phyloP scores from a whole-genome alignment of 495 filamentous ascomycete species.

The Physcia stellaris region DNA sequence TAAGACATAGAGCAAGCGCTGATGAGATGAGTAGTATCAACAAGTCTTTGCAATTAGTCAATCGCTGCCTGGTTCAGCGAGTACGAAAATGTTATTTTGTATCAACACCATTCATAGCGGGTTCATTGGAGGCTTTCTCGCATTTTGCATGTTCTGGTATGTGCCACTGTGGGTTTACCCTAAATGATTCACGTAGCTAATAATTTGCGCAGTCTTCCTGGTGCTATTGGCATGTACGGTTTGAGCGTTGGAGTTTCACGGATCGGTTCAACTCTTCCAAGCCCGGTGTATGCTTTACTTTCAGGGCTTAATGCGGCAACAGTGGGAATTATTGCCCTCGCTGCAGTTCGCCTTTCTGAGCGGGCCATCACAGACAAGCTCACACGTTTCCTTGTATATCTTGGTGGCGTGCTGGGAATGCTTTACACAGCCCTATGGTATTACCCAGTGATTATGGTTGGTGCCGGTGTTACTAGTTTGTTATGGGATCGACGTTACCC shows the following conservation, averaged over 20 bases:
- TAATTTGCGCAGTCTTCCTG: conserved; percentile 43
- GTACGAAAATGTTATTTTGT: conserved; percentile 70
- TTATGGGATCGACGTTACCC: conserved; percentile 37
- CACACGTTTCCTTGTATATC: conserved; percentile 53
- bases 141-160: conserved; percentile 58
- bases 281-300: conserved; percentile 57
- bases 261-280: conserved; percentile 46
- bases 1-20: too few relatives aligned
- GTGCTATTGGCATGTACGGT: conserved; percentile 64
- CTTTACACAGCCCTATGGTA: conserved; percentile 75
- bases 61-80: conserved; percentile 59
- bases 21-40: conserved; percentile 49
- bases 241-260: conserved; percentile 54
- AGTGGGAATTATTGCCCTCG: conserved; percentile 68
- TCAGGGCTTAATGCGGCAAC: conserved; percentile 68
- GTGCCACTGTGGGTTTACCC: conserved; percentile 36
- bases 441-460: conserved; percentile 59
- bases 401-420: conserved; percentile 55
- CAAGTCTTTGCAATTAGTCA: conserved; percentile 73
- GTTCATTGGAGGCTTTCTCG: conserved; percentile 44
- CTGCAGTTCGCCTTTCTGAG: conserved; percentile 58
- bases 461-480: conserved; percentile 39
- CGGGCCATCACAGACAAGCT: conserved; percentile 65
- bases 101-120: conserved; percentile 56
- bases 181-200: conserved; percentile 41